Base-by-base conservation (phyloP, 2,329 filamentous ascomycete species). In the Aspergillus sp. region DNA sequence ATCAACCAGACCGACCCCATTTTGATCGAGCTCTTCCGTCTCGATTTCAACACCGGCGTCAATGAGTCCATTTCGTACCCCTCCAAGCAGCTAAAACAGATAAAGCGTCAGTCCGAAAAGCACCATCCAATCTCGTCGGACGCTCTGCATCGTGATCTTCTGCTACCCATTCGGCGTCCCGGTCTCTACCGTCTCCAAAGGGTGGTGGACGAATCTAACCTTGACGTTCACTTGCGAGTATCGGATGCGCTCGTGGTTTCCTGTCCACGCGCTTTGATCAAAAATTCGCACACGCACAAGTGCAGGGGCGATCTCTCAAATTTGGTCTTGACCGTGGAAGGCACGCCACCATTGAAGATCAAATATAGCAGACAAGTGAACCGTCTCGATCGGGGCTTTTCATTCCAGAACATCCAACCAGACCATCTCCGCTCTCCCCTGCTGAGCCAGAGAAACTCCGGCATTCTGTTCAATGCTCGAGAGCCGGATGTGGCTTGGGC, bases 1-100 rank as follows among this genome's bases (percentile, higher is more conserved):
- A 92, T 99, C 76, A 99, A 99, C 71, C 89, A 95, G 56, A 97
- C 93, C 4, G 84, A 88, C 32, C 95, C 94, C 1, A 86, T 91
- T 58, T 82, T 89, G 52, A 90, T 99, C 55, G 92, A 99, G 69
- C 76, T 99, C n/a, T 70, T 92, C 41, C 89, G 93, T 41, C 83
- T 90, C 60, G 93, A 97, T 67, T 80, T 96, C 32, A 87, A 93
- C 5, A 90, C 87, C 2, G 87, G 87, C 58, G 78, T 81, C 51
- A 89, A 92, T 57, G 92, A 96, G 72, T 87, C 84, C 0, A 86
- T 97, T 57, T 85, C 84, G 54, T 82, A 99, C 45, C 80, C 83
- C 30, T 82, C 80, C 53, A 86, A 84, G 54, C 89, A 96, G 63
- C 79, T 95, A 52, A 88, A 87, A 65, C 82, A 83, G 47, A 80